Evolutionary conservation across 176 grass and related monocot genomes (phyloP), one percentile per base, ranked within the genome.

Genomic region (Tillandsia fasciculata): DNA sequence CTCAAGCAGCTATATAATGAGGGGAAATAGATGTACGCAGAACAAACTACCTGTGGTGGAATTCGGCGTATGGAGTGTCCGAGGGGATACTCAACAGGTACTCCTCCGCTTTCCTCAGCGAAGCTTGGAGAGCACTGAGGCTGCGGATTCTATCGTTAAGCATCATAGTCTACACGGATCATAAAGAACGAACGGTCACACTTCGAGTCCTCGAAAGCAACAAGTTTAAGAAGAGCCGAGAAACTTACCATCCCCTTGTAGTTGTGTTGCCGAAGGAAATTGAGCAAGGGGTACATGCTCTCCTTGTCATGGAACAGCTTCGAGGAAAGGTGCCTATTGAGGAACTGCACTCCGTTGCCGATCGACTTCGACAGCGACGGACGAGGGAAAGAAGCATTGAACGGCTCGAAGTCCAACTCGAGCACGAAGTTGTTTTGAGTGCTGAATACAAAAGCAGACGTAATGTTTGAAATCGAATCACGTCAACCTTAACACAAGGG

Each of bases 341-440:
- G 89, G 82, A 99, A 99, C 84, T 99, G 94, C 86, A 99, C 90
- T n/a, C 94, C 94, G 8, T 99, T 99, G 49, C 94, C 90, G 9
- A 99, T 99, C 49, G 94, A 99, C 79, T 99, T 99, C 0, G 90
- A 99, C 72, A 97, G 68, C 10, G 90, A 99, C 47, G 89, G 94
- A 8, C 84, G 87, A 56, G 90, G 94, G 80, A 99, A 99, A 26
- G 94, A 93, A 2, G 94, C 90, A 69, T 99, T 99, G 78, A 99
- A 93, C 12, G 94, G 94, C 84, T 97, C 94, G 51, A 97, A 97
- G 77, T 97, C 94, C 65, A 97, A 76, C 82, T 93, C 94, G 64
- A 99, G 77, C 49, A 86, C 82, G 28, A 99, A 99, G 72, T 90
- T 84, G 69, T 80, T 87, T 68, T 83, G 73, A 66, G 64, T 74